These are phyloP conservation scores for Schwanniomyces etchellsii DNA, from an alignment of 1,139 yeast genomes.

Conservation along the genomic window DNA sequence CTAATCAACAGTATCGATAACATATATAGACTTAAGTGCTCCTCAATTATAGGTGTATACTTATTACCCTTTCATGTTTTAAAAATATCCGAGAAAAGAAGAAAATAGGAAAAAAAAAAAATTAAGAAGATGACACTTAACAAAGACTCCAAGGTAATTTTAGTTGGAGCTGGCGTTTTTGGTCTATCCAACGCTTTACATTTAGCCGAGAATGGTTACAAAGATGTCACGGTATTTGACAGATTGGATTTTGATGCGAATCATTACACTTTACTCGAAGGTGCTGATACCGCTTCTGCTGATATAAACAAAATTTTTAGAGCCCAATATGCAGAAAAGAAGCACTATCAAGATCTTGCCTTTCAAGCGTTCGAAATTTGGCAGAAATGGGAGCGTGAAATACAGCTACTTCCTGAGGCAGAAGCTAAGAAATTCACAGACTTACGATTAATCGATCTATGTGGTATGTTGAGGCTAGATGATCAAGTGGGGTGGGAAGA, in stretches of 20 bases:
- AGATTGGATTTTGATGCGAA: neutral
- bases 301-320: conserved; percentile 34
- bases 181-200: conserved; percentile 10
- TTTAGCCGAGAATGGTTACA: conserved; percentile 5
- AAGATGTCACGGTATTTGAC: conserved; percentile 7
- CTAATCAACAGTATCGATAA: too few species aligned
- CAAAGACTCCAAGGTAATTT: conserved; percentile 1
- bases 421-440: conserved; percentile 3
- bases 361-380: conserved; percentile 19
- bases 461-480: conserved; percentile 19
- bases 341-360: conserved; percentile 29
- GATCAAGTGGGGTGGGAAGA: conserved; percentile 11
- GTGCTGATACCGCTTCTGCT: conserved; percentile 32
- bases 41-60: neutral
- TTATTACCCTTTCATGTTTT: neutral
- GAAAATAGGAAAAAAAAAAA: conserved; percentile 1
- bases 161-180: conserved; percentile 14
- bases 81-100: neutral
- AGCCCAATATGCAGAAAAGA: conserved; percentile 29
- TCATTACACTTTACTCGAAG: conserved; percentile 14
- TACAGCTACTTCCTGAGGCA: conserved; percentile 1
- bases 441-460: conserved; percentile 14
- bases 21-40: neutral
- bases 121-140: conserved; percentile 1
- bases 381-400: conserved; percentile 8